Evolutionary conservation across 1,139 yeast species (phyloP).

Genomic region (Lodderomyces orthopsilosis): DNA sequence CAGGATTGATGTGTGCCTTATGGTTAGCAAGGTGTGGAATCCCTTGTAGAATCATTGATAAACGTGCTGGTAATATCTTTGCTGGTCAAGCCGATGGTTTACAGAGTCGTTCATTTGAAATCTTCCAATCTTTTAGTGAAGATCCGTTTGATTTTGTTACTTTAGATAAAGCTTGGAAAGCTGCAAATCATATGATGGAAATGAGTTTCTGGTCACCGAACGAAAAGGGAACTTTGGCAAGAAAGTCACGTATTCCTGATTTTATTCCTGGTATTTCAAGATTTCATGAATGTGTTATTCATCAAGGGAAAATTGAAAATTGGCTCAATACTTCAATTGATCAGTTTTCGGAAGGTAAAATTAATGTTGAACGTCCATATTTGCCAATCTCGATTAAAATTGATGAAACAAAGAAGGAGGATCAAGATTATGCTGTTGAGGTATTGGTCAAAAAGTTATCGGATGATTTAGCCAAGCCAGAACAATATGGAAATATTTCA

Average conservation of each 20-base stretch:
- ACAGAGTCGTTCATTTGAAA: conserved; percentile 26
- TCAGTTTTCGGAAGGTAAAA: conserved; percentile 22
- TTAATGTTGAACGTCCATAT: conserved; percentile 24
- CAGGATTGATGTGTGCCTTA: conserved; percentile 29
- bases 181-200: conserved; percentile 26
- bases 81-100: conserved; percentile 40
- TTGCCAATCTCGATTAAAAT: conserved; percentile 23
- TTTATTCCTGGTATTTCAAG: conserved; percentile 28
- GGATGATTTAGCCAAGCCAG: conserved; percentile 18
- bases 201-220: conserved; percentile 26
- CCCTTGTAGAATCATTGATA: conserved; percentile 28
- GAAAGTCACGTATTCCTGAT: conserved; percentile 27
- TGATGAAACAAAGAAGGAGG: conserved; percentile 12
- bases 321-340: conserved; percentile 25
- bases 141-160: conserved; percentile 23
- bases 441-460: conserved; percentile 17
- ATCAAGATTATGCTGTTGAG: conserved; percentile 26
- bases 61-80: conserved; percentile 24
- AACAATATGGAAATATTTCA: conserved; percentile 19
- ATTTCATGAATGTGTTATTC: conserved; percentile 28
- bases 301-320: conserved; percentile 31
- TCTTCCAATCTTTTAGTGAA: conserved; percentile 22
- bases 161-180: conserved; percentile 24
- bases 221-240: conserved; percentile 17
- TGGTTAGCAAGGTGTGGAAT: conserved; percentile 31